Evolutionary conservation across 1,284 basidiomycete genomes (phyloP), one percentile per base, ranked within the genome.

Genomic region (Pseudozyma tsukubaensis): DNA sequence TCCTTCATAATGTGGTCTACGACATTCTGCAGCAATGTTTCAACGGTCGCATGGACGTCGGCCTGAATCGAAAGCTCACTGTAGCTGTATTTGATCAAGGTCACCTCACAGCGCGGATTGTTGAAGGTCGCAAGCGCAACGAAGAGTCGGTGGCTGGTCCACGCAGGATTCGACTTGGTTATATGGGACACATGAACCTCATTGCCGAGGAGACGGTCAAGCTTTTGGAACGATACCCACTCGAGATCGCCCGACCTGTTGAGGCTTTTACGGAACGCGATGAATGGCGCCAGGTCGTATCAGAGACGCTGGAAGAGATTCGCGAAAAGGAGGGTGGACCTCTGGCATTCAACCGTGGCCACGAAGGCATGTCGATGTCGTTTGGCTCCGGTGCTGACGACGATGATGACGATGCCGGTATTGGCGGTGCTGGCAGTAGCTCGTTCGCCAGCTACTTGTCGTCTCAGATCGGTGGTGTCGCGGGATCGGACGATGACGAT

Each of bases 101-200:
- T 4, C 53, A 71, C 7, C 74, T 84, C 11, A 71, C 79, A 5
- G 61, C 75, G 14, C 68, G 74, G 34, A 83, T 84, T 45, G 66
- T 84, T 13, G 78, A 83, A 32, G 83, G 83, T 1, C 70, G 77
- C 18, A 68, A 68, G 11, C 62, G 70, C n/a, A 84, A 83, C 63
- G 71, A 78, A 16, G 74, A 69, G 47, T 83, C 80, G 0, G 66
- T 77, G 8, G 65, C 63, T 3, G 72, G 72, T 7, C 81, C 80
- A 11, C 69, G 82, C 8, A 72, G 67, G 13, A 81, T 84, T 32
- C 78, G 83, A 13, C 66, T 84, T 4, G 94, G 95, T 1, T 97
- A 94, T 86, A 99, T 99, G 96, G 96, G 96, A 0, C 95, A 99
- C 84, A 89, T 99, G 45, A 92, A 92, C 12, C 89, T 98, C 68